phyloP scores from a whole-genome alignment of 2,329 filamentous ascomycete species.

The Cladosporium sphaerospermum region DNA sequence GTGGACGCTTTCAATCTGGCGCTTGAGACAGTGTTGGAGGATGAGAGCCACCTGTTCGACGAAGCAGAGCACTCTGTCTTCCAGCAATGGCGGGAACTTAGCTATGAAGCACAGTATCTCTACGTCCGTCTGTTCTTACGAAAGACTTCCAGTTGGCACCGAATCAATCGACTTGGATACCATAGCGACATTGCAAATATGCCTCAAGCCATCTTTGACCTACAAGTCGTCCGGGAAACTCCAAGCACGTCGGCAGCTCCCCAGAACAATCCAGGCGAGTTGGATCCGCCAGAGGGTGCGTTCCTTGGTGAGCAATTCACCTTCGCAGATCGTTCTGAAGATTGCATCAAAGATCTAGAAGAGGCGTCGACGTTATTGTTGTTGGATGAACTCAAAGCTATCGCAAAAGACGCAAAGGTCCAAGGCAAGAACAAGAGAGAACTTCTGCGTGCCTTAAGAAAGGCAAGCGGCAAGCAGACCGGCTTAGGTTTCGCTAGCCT shows the following conservation, averaged over 20 bases:
- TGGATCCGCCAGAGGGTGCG: constrained; percentile 42
- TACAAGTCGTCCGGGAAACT: constrained; percentile 56
- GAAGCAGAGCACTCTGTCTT: constrained; percentile 73
- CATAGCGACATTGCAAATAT: constrained; percentile 76
- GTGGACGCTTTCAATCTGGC: constrained; percentile 96
- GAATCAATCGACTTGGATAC: constrained; percentile 70
- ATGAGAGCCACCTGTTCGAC: constrained; percentile 84
- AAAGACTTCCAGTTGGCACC: constrained; percentile 88
- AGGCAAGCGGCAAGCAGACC: constrained; percentile 65
- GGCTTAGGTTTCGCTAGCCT: constrained; percentile 66
- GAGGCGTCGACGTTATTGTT: constrained; percentile 75
- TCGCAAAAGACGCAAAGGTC: constrained; percentile 82
- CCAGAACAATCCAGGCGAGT: constrained; percentile 42
- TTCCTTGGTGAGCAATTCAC: constrained; percentile 55
- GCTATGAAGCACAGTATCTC: constrained; percentile 87
- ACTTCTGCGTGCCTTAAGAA: constrained; percentile 65
- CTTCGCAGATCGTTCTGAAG: constrained; percentile 74
- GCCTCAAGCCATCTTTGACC: constrained; percentile 54
- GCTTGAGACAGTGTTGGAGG: constrained; percentile 78
- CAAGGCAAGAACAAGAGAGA: constrained; percentile 85
- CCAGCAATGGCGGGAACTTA: constrained; percentile 62
- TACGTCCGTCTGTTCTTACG: constrained; percentile 90
- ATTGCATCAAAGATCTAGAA: constrained; percentile 68
- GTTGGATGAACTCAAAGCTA: constrained; percentile 77
- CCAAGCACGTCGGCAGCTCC: constrained; percentile 39